These are phyloP conservation scores for Aspergillus quadricinctus DNA, from an alignment of 2,329 filamentous ascomycete species.

Conservation along the genomic window DNA sequence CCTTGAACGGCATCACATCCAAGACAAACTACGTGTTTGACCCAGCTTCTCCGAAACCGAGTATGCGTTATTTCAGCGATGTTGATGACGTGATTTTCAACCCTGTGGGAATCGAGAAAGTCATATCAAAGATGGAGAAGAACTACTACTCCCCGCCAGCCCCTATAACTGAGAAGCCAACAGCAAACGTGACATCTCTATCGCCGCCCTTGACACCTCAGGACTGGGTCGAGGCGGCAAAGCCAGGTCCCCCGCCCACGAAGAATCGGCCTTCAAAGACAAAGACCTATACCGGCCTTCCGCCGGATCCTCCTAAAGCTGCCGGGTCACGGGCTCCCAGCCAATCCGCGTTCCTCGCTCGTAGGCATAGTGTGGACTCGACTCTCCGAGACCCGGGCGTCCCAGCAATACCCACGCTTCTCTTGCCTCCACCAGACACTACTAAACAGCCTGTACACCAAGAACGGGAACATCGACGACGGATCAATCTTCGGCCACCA, in stretches of 20 bases:
- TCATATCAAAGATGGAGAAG: constrained; percentile 19
- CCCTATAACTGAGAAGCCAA: constrained; percentile 7
- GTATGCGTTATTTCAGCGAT: constrained; percentile 13
- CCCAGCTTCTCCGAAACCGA: constrained; percentile 20
- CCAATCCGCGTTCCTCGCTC: constrained; percentile 23
- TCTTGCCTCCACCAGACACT: constrained; percentile 22
- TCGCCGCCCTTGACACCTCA: constrained; percentile 36
- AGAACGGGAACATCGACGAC: constrained; percentile 24
- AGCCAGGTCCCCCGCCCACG: constrained; percentile 18
- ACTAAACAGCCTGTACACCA: constrained; percentile 10
- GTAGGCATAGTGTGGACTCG: constrained; percentile 25
- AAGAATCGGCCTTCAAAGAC: constrained; percentile 11
- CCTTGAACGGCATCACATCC: constrained; percentile 25
- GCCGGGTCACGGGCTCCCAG: constrained; percentile 16
- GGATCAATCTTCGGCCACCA: constrained; percentile 32
- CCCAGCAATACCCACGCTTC: constrained; percentile 25
- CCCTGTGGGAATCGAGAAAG: constrained; percentile 16
- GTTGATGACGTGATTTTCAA: constrained; percentile 19
- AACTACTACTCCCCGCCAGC: constrained; percentile 17
- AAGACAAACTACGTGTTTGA: constrained; percentile 23
- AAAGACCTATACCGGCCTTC: constrained; percentile 3
- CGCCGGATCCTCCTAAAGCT: constrained; percentile 9
- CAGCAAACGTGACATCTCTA: constrained; percentile 10
- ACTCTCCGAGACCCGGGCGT: constrained; percentile 20
- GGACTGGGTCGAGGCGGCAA: constrained; percentile 41